Base-by-base conservation (phyloP, 169 alveolate genomes). In the Cryptosporidium xiaoi region DNA sequence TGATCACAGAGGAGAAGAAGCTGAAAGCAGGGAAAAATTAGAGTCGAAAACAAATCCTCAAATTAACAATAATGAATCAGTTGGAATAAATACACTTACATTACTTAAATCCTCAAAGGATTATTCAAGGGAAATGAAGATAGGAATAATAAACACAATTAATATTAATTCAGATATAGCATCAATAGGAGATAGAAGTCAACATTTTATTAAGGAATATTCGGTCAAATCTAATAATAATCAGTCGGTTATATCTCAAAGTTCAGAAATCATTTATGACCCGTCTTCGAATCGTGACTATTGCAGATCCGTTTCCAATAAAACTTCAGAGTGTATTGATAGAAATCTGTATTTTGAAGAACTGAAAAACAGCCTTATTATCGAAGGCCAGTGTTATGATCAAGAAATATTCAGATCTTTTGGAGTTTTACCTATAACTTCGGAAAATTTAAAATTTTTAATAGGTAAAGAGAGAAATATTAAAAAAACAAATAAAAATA, bases 101-200 rank as follows among this genome's bases (percentile, higher is more conserved):
- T n/a, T n/a, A 53, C 20, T 53, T 16, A 12, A n/a, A 16, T 53
- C 64, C 29, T 53, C 64, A 16, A 44, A 66, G 27, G 20, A 69
- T 29, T 34, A n/a, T 24, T 62, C 69, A 10, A 31, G 60, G 29
- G 71, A 60, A 16, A 77, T 56, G 29, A 58, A 62, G 27, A 56
- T 60, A 7, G 87, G 71, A 15, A 56, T 77, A 16, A 77, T 60
- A 20, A 77, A 77, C 40, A 77, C 71, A 5, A 77, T 77, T 62
- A 77, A 77, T 62, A 60, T 77, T 20, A 77, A 77, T 27, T 36
- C 87, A 44, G 71, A 77, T 60, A 77, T 77, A 12, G 48, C 87
- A 20, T 51, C 51, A 51, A 69, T 69, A 33, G 83, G 83, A 8
- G 83, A 69, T 8, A 55, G 46, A 18, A 69, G 83, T 51, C 83